Evolutionary conservation across 75 land plant genomes (phyloP).

Genomic region (Gnetum montanum): DNA sequence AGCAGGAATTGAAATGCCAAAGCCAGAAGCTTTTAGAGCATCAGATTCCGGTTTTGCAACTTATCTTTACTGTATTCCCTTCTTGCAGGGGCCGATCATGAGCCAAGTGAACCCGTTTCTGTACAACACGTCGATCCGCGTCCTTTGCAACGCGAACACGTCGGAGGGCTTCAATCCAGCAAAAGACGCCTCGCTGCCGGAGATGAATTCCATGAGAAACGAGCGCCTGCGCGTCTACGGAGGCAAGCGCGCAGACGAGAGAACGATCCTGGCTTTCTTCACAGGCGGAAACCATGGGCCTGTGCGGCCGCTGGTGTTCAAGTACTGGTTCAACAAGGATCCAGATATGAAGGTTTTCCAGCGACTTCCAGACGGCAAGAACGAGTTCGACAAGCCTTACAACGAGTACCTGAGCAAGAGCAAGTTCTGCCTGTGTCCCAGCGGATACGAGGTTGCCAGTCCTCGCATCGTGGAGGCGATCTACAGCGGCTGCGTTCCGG

Average conservation of each 20-base stretch:
- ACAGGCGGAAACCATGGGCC: constrained; percentile 59
- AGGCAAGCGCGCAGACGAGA: constrained; percentile 30
- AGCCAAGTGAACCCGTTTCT: constrained; percentile 19
- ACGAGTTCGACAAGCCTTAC: too few relatives aligned
- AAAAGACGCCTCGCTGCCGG: constrained; percentile 58
- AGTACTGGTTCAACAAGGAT: constrained; percentile 35
- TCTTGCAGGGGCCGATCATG: constrained; percentile 34
- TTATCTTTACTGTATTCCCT: neutral
- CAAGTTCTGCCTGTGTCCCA: constrained; percentile 60
- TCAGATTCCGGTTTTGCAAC: neutral
- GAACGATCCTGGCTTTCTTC: constrained; percentile 52
- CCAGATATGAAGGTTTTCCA: constrained; percentile 35
- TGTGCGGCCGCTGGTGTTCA: constrained; percentile 31
- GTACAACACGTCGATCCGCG: constrained; percentile 33
- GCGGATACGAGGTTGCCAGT: constrained; percentile 65
- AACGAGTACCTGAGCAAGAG: constrained; percentile 35
- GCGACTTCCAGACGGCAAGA: constrained; percentile 19
- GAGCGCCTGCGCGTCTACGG: constrained; percentile 16
- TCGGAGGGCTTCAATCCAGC: constrained; percentile 57
- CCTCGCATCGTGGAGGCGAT: constrained; percentile 65
- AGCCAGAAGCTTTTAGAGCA: neutral
- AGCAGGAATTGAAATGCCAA: neutral
- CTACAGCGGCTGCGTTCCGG: constrained; percentile 54
- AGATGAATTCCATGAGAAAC: constrained; percentile 28
- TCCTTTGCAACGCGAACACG: constrained; percentile 65